Evolutionary conservation across 345 rosid species (phyloP), one percentile per base, ranked within the genome.

Genomic region (Dimocarpus longan): DNA sequence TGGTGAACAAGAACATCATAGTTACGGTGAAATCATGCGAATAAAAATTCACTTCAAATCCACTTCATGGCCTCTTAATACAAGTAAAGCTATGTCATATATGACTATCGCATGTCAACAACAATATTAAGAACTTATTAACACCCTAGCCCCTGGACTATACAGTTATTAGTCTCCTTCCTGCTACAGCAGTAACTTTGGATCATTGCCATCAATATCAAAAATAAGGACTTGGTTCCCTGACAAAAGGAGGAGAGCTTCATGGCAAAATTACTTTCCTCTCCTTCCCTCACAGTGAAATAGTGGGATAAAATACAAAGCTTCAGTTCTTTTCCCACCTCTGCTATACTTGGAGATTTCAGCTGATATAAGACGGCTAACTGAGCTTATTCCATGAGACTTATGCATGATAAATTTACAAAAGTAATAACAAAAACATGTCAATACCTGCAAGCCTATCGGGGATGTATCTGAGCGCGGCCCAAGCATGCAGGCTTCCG

Each of bases 401-500:
- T 24, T 64, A 63, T 22, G 44, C 60, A 63, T 43, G 12, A 26
- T 16, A 46, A 22, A 56, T 26, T 52, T 60, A 73, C 44, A 66
- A 76, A 26, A 76, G 28, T 43, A 64, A 56, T 42, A 22, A 46
- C 24, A 54, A 37, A 0, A 63, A 73, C 8, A 19, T 13, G 10
- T 22, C 26, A 24, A 7, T 75, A 91, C 95, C 95, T 74, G 91
- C 91, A 80, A 91, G 66, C 81, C 84, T 90, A 75, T 85, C 79
- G 52, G 95, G 91, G 79, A 90, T 91, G 82, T 83, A 88, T 83
- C 85, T 87, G 67, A 91, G 92, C 26, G 93, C 90, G 40, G 93
- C 95, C 95, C 92, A 91, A 60, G 95, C 89, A 84, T 91, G 93
- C 57, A 90, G 75, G 80, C 89, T 85, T 72, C 91, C 92, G 44